Evolutionary conservation across 2,329 filamentous ascomycete species (phyloP).

Genomic region (Trichoderma hamatum): DNA sequence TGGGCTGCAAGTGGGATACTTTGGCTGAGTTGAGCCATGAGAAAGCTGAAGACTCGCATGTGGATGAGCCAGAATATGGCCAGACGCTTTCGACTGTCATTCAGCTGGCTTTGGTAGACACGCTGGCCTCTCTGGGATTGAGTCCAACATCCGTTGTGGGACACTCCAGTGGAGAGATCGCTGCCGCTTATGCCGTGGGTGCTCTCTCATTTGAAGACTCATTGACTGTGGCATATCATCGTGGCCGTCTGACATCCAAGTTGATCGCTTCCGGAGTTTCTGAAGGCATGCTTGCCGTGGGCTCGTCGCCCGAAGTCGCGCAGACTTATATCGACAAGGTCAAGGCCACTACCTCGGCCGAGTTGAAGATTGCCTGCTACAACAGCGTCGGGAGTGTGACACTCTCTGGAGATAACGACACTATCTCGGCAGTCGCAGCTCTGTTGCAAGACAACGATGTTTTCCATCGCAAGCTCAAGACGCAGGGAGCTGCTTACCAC

Average conservation of each 20-base stretch:
- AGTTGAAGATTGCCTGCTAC: constrained; percentile 32
- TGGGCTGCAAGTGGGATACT: background rate
- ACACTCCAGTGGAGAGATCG: constrained; percentile 50
- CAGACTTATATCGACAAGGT: constrained; percentile 26
- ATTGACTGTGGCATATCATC: constrained; percentile 45
- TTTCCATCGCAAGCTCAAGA: constrained; percentile 29
- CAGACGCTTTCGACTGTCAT: constrained; percentile 40
- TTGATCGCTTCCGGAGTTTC: background rate
- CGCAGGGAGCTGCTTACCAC: constrained; percentile 32
- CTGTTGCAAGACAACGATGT: constrained; percentile 23
- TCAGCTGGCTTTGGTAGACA: constrained; percentile 39
- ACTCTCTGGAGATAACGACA: constrained; percentile 31
- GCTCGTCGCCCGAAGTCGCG: constrained; percentile 36
- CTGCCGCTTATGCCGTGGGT: constrained; percentile 48
- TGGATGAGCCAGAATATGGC: constrained; percentile 29
- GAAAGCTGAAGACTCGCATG: constrained; percentile 3
- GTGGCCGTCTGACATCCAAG: constrained; percentile 35
- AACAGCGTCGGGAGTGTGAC: constrained; percentile 34
- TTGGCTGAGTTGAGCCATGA: background rate
- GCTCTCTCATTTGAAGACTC: constrained; percentile 41
- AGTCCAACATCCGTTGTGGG: constrained; percentile 43
- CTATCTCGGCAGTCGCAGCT: constrained; percentile 21
- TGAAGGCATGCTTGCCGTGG: constrained; percentile 45
- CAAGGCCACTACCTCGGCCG: background rate
- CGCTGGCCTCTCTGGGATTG: constrained; percentile 34